Evolutionary conservation across 208 protist species (phyloP), one percentile per base, ranked within the genome.

Genomic region (Leishmania aethiopica): DNA sequence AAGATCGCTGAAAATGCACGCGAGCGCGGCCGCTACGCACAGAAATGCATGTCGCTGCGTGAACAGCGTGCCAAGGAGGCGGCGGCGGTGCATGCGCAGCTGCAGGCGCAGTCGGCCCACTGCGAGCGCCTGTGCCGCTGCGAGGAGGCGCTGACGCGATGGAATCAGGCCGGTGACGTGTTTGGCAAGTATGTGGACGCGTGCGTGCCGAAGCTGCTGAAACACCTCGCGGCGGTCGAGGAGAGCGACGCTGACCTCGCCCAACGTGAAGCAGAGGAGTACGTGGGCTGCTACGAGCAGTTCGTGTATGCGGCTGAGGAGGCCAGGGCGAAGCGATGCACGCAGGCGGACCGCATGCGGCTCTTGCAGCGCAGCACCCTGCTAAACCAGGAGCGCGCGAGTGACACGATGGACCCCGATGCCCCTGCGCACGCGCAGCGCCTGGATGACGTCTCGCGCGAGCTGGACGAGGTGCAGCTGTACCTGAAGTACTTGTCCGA

Each of bases 161-260:
- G 92, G 92, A 71, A 80, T 40, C 64, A 88, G 37, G 82, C 77
- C 3, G 90, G 92, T 53, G 86, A 95, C 47, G 69, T 90, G 49
- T 97, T 97, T 86, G 77, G 70, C 40, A 90, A 90, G 79, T 98
- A 93, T 82, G 96, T 98, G 62, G 88, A 98, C 80, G 87, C 89
- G 1, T 99, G 96, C 87, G 95, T 95, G 66, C 93, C 96, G 35
- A 97, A 98, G 88, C 86, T 98, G 83, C 91, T 97, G 47, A 89
- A 92, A 77, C 98, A 95, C 83, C 84, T 98, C 37, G 87, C 91
- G 7, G 89, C 97, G 51, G 94, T 98, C 35, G 94, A 98, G 86
- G 89, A 89, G n/a, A 90, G 78, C 17, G 85, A 90, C 81, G 81
- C 94, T 28, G 87, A 94, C 45, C 87, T 97, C 57, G 77, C 83